Conservation (phyloP, 768 basidiomycete genomes). For the Mycena haematopus region DNA sequence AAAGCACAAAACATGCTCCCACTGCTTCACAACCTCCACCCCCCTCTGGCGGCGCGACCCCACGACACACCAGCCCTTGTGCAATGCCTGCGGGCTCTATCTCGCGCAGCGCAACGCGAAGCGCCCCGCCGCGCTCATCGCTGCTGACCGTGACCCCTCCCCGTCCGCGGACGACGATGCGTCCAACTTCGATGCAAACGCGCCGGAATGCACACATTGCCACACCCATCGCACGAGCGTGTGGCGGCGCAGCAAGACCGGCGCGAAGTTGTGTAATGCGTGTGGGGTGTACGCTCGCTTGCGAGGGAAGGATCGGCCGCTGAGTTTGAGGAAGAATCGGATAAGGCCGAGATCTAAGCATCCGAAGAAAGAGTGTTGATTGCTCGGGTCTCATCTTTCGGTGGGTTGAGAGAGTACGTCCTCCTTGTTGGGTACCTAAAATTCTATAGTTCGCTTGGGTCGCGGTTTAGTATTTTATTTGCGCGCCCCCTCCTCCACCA, state of each 20-base stretch:
- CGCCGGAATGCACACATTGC: slow-evolving; percentile 56
- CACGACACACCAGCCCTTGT: slow-evolving; percentile 3
- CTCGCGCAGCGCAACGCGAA: slow-evolving; percentile 11
- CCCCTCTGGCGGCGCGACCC: slow-evolving; percentile 23
- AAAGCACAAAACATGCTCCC: not conserved
- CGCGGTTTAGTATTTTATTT: too few relatives aligned
- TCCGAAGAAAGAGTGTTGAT: not conserved
- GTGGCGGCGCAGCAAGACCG: slow-evolving; percentile 57
- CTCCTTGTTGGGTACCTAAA: too few relatives aligned
- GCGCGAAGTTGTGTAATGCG: slow-evolving; percentile 57
- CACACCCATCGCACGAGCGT: slow-evolving; percentile 56
- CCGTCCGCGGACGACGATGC: slow-evolving; percentile 16
- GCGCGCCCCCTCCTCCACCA: too few relatives aligned
- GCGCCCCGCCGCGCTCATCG: slow-evolving; percentile 18
- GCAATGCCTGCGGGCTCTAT: slow-evolving; percentile 25
- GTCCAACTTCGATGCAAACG: slow-evolving; percentile 1
- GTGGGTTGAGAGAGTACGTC: too few relatives aligned
- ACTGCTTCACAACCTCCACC: slow-evolving; percentile 17
- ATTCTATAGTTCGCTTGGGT: too few relatives aligned
- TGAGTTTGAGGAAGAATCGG: slow-evolving; percentile 52
- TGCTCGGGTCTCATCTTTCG: too few relatives aligned
- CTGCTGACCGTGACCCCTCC: not conserved
- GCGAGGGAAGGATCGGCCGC: slow-evolving; percentile 52
- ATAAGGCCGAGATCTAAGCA: slow-evolving; percentile 45
- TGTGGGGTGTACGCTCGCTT: slow-evolving; percentile 57